Evolutionary conservation across 495 filamentous ascomycete species (phyloP).

Genomic region (Delitschia confertaspora): DNA sequence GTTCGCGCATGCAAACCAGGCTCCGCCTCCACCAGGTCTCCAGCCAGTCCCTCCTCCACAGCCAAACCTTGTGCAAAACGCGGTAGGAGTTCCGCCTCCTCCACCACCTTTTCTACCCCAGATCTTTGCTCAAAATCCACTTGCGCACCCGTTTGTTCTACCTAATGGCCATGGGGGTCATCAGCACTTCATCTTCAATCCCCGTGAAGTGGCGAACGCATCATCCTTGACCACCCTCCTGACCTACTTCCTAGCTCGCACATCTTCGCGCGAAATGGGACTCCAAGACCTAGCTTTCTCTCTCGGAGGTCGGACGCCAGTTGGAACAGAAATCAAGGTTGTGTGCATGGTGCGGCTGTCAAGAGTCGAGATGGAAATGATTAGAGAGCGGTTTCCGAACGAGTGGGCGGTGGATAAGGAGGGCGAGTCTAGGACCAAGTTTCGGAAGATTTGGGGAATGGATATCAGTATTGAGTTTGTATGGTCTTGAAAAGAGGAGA

Average conservation of each 20-base stretch:
- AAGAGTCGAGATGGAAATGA: conserved; percentile 13
- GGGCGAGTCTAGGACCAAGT: conserved; percentile 25
- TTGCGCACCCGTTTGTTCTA: neutral
- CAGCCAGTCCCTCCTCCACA: neutral
- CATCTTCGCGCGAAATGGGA: conserved; percentile 19
- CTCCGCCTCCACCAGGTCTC: neutral
- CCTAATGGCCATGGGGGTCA: neutral
- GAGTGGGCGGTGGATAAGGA: conserved; percentile 20
- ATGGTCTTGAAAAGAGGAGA: no score
- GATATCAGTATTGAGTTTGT: conserved; percentile 25
- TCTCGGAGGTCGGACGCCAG: conserved; percentile 14
- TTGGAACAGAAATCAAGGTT: conserved; percentile 20
- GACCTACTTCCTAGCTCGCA: neutral
- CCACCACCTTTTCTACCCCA: no score
- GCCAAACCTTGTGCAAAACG: no score
- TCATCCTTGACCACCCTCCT: no score
- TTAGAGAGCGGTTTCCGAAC: conserved; percentile 10
- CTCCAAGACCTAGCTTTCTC: conserved; percentile 20
- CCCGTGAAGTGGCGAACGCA: neutral
- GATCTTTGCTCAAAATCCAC: neutral
- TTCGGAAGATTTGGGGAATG: conserved; percentile 13
- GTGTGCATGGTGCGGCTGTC: conserved; percentile 22
- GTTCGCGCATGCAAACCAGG: neutral
- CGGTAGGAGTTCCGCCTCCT: no score
- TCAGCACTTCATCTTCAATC: neutral